Evolutionary conservation across 371 early-diverging fungal genomes (phyloP), one percentile per base, ranked within the genome.

Genomic region (Mucor ambiguus): DNA sequence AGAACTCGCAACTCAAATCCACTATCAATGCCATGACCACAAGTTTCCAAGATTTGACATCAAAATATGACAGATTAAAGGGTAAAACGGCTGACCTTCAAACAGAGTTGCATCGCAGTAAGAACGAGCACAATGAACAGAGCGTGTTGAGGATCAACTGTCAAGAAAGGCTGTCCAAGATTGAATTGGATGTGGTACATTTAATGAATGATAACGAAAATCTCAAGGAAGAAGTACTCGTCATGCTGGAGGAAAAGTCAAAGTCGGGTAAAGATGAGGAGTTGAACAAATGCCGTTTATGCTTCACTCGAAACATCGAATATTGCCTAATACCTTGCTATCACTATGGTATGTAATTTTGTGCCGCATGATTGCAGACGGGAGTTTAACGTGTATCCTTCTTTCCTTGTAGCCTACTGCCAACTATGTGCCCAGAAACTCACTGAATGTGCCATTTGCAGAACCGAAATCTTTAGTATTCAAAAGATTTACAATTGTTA

Each of bases 401-500:
- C 30, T 30, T 7, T 33, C 9, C 28, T 30, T 61, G 22, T 71
- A 76, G 80, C 76, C 11, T 79, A 77, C 60, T 82, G 82, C 67
- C 46, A 67, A n/a, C 12, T 37, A 2, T 82, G 82, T 66, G 74
- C 75, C 0, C 35, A 62, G 4, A 67, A 60, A 41, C 35, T 81
- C 8, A 67, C 70, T 12, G 78, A 79, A 56, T 82, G 82, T 57
- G 80, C 80, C 1, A 66, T 82, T 28, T 79, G 82, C 46, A 56
- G 82, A 58, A 67, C 33, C 20, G 29, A 60, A 12, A 73, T 76
- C 41, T 60, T 43, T 10, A 60, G 60, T 10, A 62, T 69, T 26
- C 80, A 78, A 64, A 76, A 67, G 33, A 60, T 82, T 1, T 78
- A 64, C 58, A 55, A 14, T 24, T 63, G 60, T 41, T 71, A 60